Evolutionary conservation across 106 monocot species (phyloP).

Genomic region (Acorus calamus): DNA sequence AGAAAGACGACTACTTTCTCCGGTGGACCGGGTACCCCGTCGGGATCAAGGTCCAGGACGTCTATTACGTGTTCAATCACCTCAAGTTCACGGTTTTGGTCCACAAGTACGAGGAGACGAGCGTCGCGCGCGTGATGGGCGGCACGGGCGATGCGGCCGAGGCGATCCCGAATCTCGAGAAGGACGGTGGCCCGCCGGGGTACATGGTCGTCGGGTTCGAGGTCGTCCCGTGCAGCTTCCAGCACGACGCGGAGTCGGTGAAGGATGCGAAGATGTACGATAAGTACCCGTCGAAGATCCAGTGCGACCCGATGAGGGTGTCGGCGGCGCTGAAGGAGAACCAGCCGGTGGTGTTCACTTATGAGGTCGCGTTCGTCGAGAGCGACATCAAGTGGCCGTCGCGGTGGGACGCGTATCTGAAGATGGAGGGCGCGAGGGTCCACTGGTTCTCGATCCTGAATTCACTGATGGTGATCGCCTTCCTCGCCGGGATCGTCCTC

Average conservation of each 20-base stretch:
- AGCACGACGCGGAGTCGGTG: constrained; percentile 19
- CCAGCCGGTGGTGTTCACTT: constrained; percentile 35
- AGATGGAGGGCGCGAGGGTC: constrained; percentile 49
- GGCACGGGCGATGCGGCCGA: constrained; percentile 13
- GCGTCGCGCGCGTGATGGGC: constrained; percentile 9
- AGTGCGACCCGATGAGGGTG: constrained; percentile 27
- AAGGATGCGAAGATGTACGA: constrained; percentile 34
- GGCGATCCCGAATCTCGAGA: not conserved
- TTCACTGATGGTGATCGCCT: constrained; percentile 38
- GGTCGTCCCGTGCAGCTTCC: constrained; percentile 39
- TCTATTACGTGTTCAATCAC: constrained; percentile 40
- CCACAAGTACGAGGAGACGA: constrained; percentile 30
- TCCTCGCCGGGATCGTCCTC: constrained; percentile 38
- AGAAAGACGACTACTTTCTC: constrained; percentile 16
- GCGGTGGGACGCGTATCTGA: constrained; percentile 44
- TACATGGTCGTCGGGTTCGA: constrained; percentile 53
- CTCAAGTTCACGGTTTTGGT: constrained; percentile 36
- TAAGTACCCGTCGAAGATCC: constrained; percentile 24
- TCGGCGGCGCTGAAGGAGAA: constrained; percentile 24
- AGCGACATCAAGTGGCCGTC: constrained; percentile 47
- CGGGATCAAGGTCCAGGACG: constrained; percentile 19
- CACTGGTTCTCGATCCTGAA: constrained; percentile 60
- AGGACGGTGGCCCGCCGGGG: constrained; percentile 5
- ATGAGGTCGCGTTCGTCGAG: constrained; percentile 39
- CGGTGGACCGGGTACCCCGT: constrained; percentile 39